These are phyloP conservation scores for Wickerhamiella lipophila DNA, from an alignment of 805 yeast species.

Conservation along the genomic window DNA sequence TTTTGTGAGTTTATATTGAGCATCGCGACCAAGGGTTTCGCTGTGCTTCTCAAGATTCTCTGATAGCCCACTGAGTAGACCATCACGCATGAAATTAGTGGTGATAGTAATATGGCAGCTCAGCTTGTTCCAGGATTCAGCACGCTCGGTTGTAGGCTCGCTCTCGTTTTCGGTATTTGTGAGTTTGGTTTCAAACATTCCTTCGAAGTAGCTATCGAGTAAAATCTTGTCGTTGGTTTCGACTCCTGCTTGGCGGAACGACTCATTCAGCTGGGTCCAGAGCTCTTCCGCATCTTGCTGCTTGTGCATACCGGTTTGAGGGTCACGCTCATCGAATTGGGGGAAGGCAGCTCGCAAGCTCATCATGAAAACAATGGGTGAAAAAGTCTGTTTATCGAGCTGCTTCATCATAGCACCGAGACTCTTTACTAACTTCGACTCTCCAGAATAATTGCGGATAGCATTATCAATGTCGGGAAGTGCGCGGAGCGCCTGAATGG, in stretches of 20 bases:
- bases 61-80: slow-evolving; percentile 56
- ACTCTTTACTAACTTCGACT: slow-evolving; percentile 26
- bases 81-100: slow-evolving; percentile 82
- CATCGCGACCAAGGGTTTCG: slow-evolving; percentile 53
- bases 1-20: slow-evolving; percentile 48
- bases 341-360: slow-evolving; percentile 52
- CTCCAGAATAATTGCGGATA: slow-evolving; percentile 32
- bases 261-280: slow-evolving; percentile 57
- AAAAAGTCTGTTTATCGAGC: slow-evolving; percentile 33
- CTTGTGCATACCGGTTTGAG: slow-evolving; percentile 51
- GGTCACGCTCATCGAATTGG: slow-evolving; percentile 69
- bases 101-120: slow-evolving; percentile 77
- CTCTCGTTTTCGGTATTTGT: slow-evolving; percentile 48
- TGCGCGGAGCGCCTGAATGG: slow-evolving; percentile 43
- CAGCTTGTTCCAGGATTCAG: slow-evolving; percentile 46
- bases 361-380: slow-evolving; percentile 54
- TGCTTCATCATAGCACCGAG: slow-evolving; percentile 25
- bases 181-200: slow-evolving; percentile 50
- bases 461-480: slow-evolving; percentile 39
- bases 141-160: slow-evolving; percentile 34
- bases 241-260: slow-evolving; percentile 12
- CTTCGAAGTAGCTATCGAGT: slow-evolving; percentile 43
- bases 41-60: slow-evolving; percentile 72
- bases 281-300: slow-evolving; percentile 99
- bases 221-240: slow-evolving; percentile 25